Base-by-base conservation (phyloP, 768 basidiomycete genomes). In the Lenzites betulinus region DNA sequence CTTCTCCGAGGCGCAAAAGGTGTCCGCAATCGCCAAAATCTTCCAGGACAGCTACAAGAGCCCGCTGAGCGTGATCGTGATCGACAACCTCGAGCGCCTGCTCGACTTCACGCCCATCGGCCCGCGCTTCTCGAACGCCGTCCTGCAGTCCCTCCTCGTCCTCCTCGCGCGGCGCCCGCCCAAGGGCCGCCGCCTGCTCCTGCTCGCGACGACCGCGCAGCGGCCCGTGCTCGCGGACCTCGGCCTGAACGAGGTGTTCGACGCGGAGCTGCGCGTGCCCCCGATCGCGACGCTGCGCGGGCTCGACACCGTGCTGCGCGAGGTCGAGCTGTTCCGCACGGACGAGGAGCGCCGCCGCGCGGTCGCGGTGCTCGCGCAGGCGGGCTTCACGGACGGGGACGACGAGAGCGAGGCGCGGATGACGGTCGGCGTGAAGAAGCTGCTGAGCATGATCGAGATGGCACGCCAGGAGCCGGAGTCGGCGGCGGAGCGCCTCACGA, bases 101-200 rank as follows among this genome's bases (percentile, higher is more conserved):
- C 80, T 99, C 51, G 95, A 98, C 65, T 99, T 94, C 91, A 95
- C 93, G 7, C 93, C 95, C 3, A 89, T 99, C 76, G 96, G 96
- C 2, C 92, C 90, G n/a, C 82, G 95, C 49, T 99, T 98, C 77
- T 98, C 96, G 1, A 98, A 98, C 72, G 79, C 88, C 8, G 93
- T 98, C 5, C 79, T 99, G 23, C 97, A 98, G 73, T 81, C 95
- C 0, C 76, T 99, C 18, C 78, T 97, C 51, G 95, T 98, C 0
- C 78, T 99, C 25, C 86, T 98, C 62, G 86, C 85, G 46, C 88
- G 92, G 63, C 83, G 91, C 60, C 97, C 97, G 43, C 97, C 97
- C 0, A 97, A 97, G 83, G 94, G 87, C 60, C 94, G 93, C 13
- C 93, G 96, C 22, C 82, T 99, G 18, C 80, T 99, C 46, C 83